Conservation (phyloP, 164 flowering plant genomes). For the Umbilicus rupestris region DNA sequence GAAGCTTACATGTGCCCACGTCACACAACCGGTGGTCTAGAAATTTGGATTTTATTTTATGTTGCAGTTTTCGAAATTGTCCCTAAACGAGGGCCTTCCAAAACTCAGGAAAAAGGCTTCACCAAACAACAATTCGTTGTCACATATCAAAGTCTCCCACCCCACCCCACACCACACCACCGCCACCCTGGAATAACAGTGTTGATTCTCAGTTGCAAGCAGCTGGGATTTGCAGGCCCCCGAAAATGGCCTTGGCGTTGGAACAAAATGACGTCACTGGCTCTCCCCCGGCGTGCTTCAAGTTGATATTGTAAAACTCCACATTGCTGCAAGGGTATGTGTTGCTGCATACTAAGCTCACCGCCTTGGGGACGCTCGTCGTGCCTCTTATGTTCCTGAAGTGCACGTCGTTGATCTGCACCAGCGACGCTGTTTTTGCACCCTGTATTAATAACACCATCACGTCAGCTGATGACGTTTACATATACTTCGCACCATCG, state of each 20-base stretch:
- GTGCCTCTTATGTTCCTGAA: constrained; percentile 10
- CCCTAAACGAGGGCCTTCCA: background rate
- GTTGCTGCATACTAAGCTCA: constrained; percentile 1
- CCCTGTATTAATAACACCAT: background rate
- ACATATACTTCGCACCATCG: no score
- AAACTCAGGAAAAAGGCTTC: background rate
- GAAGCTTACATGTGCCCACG: no score
- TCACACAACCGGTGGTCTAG: no score
- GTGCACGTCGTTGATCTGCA: constrained; percentile 7
- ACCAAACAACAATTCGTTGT: background rate
- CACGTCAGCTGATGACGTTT: background rate
- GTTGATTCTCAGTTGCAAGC: background rate
- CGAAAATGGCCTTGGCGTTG: background rate
- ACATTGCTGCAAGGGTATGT: constrained; percentile 5
- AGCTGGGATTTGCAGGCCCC: constrained; percentile 3
- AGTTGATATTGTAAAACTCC: constrained; percentile 7
- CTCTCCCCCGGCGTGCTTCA: background rate
- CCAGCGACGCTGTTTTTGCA: background rate
- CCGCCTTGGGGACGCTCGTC: background rate
- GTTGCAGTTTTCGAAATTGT: background rate
- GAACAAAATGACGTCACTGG: constrained; percentile 1
- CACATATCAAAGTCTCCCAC: background rate
- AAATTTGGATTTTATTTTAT: background rate
- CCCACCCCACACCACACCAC: background rate
- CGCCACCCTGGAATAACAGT: background rate